Base-by-base conservation (phyloP, 2,329 filamentous ascomycete species). In the Cercospora janseana region DNA sequence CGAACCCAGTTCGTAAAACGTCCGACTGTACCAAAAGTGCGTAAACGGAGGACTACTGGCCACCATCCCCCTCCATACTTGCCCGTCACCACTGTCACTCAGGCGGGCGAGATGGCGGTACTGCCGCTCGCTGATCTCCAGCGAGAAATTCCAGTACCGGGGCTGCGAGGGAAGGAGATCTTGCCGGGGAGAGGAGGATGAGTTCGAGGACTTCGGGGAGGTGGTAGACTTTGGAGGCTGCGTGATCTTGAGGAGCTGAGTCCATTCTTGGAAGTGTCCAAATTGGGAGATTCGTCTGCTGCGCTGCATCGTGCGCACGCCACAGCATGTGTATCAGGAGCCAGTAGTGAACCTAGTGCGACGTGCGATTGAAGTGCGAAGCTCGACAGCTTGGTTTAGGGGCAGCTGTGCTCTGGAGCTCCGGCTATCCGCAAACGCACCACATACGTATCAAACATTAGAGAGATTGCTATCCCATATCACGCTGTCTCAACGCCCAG, bases 1-100 rank as follows among this genome's bases (percentile, higher is more conserved):
- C 31, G 46, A 53, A 2, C 59, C 59, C 13, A 60, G 41, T 37
- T 61, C 59, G 29, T 61, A 61, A 28, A 60, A 54, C 15, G 46
- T 57, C n/a, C 58, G 42, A 1, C 55, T 57, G 44, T 48, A 60
- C 58, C 58, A 60, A 26, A 61, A 54, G 31, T 52, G 31, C 4
- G 38, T 51, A 23, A 60, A 61, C 3, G 56, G 57, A 5, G 59
- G 52, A 9, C 34, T 51, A 6, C 53, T 20, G 4, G 47, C 49
- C 6, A 61, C 43, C 52, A 60, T 57, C 7, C 54, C 38, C 12
- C 57, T 49, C 58, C 57, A 59, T 3, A n/a, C n/a, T n/a, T n/a
- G n/a, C n/a, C n/a, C n/a, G n/a, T 34, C 4, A 1, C 45, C 50
- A n/a, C 1, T 28, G 7, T 2, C 18, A 13, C 26, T 18, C 24